phyloP scores from a whole-genome alignment of 345 rosid species.

The Abelmoschus esculentus region DNA sequence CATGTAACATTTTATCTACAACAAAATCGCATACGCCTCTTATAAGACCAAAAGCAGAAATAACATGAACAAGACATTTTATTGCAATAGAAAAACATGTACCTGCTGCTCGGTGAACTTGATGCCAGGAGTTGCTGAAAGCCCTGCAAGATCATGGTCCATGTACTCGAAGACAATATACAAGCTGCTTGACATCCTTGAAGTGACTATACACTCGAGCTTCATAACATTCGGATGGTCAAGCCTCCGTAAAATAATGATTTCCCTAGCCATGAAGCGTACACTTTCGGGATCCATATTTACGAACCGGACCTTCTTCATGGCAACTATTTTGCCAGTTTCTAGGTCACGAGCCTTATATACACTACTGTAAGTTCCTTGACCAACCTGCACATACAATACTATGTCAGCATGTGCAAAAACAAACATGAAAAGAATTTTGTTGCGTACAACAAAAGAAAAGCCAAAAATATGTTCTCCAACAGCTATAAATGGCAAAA shows the following conservation, averaged over 20 bases:
- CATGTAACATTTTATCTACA: slow-evolving; percentile 76
- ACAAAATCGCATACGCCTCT: neutral
- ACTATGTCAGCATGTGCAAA: neutral
- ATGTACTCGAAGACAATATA: slow-evolving; percentile 87
- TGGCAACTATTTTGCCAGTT: slow-evolving; percentile 62
- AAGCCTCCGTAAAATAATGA: slow-evolving; percentile 60
- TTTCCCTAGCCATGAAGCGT: slow-evolving; percentile 95
- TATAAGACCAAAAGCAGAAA: neutral
- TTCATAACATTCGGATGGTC: slow-evolving; percentile 89
- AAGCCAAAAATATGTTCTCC: too few species aligned
- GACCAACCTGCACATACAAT: slow-evolving; percentile 61
- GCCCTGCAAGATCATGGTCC: slow-evolving; percentile 92
- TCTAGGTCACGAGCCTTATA: slow-evolving; percentile 72
- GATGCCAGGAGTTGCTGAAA: slow-evolving; percentile 61
- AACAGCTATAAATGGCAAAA: too few species aligned
- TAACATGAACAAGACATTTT: neutral
- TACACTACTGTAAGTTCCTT: slow-evolving; percentile 90
- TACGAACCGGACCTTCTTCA: slow-evolving; percentile 89
- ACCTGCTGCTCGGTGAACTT: slow-evolving; percentile 82
- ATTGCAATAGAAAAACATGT: neutral
- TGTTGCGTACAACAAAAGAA: neutral
- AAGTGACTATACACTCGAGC: slow-evolving; percentile 75
- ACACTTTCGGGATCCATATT: slow-evolving; percentile 92
- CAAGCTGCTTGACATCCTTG: slow-evolving; percentile 71
- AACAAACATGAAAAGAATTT: neutral